Evolutionary conservation across 2,329 filamentous ascomycete genomes (phyloP).

Genomic region (Lasiodiplodia hormozganensis): DNA sequence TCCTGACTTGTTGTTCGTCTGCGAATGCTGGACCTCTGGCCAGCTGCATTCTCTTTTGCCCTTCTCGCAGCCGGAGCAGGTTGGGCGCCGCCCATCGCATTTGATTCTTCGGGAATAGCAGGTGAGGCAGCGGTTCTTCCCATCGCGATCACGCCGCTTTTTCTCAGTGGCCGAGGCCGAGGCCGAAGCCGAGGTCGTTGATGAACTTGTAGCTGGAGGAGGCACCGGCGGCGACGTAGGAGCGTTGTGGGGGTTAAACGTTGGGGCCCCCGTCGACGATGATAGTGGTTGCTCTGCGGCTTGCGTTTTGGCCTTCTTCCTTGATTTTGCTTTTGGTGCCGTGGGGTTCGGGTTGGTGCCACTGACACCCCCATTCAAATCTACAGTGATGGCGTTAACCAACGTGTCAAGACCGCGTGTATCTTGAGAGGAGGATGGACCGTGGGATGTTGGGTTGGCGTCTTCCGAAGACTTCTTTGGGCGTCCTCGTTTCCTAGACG

Average conservation of each 20-base stretch:
- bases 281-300: neutral
- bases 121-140: neutral
- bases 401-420: slow-evolving; percentile 7
- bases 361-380: neutral
- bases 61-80: slow-evolving; percentile 2
- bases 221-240: neutral
- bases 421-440: slow-evolving; percentile 1
- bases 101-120: slow-evolving; percentile 4
- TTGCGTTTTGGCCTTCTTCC: neutral
- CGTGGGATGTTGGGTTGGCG: neutral
- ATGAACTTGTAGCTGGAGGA: neutral
- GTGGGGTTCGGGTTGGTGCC: neutral
- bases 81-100: slow-evolving; percentile 12
- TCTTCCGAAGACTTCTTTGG: neutral
- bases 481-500: neutral
- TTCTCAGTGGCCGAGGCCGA: neutral
- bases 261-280: neutral
- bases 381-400: slow-evolving; percentile 1
- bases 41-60: neutral
- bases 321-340: neutral
- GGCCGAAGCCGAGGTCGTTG: neutral
- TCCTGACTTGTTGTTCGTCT: neutral
- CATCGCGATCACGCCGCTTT: neutral
- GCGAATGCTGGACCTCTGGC: neutral
- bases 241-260: neutral